phyloP scores from a whole-genome alignment of 148 eudicot species.

The Mesembryanthemum crystallinum region DNA sequence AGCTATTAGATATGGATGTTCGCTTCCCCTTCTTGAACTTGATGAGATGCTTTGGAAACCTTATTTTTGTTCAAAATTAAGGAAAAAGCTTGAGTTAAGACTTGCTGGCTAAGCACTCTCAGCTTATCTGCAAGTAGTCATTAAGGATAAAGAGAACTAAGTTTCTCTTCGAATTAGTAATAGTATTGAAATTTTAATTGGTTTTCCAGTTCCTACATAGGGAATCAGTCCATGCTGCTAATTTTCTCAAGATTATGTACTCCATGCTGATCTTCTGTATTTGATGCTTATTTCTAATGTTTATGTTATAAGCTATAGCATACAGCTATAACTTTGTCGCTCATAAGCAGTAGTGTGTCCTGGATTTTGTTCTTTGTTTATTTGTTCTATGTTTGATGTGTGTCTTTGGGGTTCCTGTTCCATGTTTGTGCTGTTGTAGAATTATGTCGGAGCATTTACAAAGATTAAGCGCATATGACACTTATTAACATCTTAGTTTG shows the following conservation, averaged over 20 bases:
- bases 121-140: too few relatives aligned
- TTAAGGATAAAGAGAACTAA: too few relatives aligned
- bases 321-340: not conserved
- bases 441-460: not conserved
- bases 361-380: too few relatives aligned
- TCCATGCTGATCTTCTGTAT: not conserved
- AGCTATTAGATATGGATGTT: not conserved
- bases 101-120: too few relatives aligned
- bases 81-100: not conserved
- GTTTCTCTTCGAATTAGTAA: too few relatives aligned
- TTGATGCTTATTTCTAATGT: too few relatives aligned
- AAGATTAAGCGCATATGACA: not conserved
- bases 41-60: not conserved
- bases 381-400: not conserved
- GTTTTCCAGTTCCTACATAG: not conserved
- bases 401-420: not conserved
- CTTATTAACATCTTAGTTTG: not conserved
- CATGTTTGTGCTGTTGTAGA: not conserved
- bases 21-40: not conserved
- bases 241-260: not conserved
- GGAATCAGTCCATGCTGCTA: not conserved
- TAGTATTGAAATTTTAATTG: not conserved
- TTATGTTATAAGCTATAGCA: not conserved
- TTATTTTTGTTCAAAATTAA: not conserved
- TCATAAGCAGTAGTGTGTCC: not conserved